Conservation (phyloP, 768 basidiomycete species). For the Pleurotus sapidus region DNA sequence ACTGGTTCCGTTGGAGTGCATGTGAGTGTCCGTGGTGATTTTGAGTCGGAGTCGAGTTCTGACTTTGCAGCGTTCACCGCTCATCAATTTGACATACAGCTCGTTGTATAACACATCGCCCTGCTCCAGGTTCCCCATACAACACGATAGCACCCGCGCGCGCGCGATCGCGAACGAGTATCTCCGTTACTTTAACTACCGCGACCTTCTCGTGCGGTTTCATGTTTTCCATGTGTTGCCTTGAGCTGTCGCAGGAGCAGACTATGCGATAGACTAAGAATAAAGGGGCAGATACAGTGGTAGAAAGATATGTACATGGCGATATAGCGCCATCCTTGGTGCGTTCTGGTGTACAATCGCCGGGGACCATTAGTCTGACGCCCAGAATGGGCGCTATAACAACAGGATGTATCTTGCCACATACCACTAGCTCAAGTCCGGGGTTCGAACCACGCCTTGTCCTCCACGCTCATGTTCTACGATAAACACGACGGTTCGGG, state of each 20-base stretch:
- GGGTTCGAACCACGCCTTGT: background rate
- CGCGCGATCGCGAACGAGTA: background rate
- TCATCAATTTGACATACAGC: no score
- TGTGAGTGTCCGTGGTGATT: no score
- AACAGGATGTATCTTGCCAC: constrained; percentile 5
- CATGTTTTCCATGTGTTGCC: background rate
- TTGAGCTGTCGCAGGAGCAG: background rate
- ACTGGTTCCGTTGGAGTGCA: no score
- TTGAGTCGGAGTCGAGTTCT: no score
- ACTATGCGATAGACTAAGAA: background rate
- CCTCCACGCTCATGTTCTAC: background rate
- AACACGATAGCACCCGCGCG: no score
- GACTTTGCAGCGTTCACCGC: background rate
- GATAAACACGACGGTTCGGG: no score
- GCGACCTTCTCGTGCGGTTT: background rate
- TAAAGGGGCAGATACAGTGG: background rate
- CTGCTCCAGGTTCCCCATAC: no score
- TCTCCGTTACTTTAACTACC: background rate
- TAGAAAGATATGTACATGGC: background rate
- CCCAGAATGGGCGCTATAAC: background rate
- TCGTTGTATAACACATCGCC: no score
- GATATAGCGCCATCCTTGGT: background rate
- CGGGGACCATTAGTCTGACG: constrained; percentile 3
- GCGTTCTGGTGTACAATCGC: background rate
- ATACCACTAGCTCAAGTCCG: background rate